phyloP scores from a whole-genome alignment of 345 rosid species.

The Rhodamnia rubescens region DNA sequence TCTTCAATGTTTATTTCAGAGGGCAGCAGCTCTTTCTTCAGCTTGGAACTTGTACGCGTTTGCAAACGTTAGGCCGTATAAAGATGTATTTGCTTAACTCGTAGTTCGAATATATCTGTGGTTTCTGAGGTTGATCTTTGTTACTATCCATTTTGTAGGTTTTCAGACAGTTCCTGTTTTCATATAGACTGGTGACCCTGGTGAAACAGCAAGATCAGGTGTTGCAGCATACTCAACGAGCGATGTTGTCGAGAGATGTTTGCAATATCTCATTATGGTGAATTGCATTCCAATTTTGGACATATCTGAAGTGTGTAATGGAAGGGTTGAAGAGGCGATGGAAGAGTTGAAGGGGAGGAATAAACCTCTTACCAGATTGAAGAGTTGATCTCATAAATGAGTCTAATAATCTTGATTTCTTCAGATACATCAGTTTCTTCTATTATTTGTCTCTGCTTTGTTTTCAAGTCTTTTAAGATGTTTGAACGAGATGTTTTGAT shows the following conservation, averaged over 20 bases:
- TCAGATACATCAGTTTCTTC: not conserved
- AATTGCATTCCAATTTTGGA: not conserved
- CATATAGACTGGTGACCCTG: constrained; percentile 81
- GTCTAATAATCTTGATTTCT: not conserved
- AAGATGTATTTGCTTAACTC: not conserved
- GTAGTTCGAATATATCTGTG: constrained; percentile 15
- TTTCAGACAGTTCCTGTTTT: constrained; percentile 99
- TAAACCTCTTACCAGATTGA: not conserved
- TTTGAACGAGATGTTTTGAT: no score
- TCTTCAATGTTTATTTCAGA: not conserved
- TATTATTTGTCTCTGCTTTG: not conserved
- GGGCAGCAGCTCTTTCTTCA: not conserved
- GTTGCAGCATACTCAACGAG: constrained; percentile 25
- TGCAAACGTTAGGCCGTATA: not conserved
- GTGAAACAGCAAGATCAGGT: constrained; percentile 38
- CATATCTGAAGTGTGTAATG: not conserved
- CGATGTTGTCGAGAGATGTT: constrained; percentile 13
- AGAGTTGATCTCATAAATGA: not conserved
- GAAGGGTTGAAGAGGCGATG: not conserved
- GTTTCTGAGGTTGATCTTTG: constrained; percentile 80
- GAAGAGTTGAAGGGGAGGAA: not conserved
- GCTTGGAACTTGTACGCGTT: not conserved
- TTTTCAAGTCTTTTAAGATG: no score
- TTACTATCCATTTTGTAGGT: constrained; percentile 87
- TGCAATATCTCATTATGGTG: not conserved